Evolutionary conservation across 2,329 filamentous ascomycete genomes (phyloP).

Genomic region (Diaporthe caulivora): DNA sequence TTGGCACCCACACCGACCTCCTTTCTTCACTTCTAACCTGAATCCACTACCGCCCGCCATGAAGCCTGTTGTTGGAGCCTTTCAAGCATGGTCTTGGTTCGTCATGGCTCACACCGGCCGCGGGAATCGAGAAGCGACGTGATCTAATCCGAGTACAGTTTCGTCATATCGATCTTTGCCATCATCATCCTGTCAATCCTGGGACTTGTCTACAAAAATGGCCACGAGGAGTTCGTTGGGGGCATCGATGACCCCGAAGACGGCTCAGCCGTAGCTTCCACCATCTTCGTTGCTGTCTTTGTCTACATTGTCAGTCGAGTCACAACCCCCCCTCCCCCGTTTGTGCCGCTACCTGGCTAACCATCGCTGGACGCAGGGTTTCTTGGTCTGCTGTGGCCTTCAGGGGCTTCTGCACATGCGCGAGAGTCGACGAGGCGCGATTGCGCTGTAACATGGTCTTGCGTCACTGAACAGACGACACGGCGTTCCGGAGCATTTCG

Average conservation of each 20-base stretch:
- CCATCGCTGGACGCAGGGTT: constrained; percentile 67
- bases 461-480: constrained; percentile 35
- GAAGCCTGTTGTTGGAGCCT: constrained; percentile 93
- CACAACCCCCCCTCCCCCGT: background rate
- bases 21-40: background rate
- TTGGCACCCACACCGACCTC: background rate
- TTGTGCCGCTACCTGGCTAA: background rate
- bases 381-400: constrained; percentile 91
- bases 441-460: constrained; percentile 69
- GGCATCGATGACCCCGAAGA: constrained; percentile 78
- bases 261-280: constrained; percentile 82
- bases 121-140: background rate
- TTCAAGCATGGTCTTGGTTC: constrained; percentile 97
- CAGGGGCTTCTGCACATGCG: constrained; percentile 89
- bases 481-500: constrained; percentile 34
- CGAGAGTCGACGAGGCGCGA: constrained; percentile 85
- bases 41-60: constrained; percentile 64
- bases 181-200: constrained; percentile 74
- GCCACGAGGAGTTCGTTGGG: constrained; percentile 88
- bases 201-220: constrained; percentile 79
- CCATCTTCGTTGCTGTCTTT: constrained; percentile 88
- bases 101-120: constrained; percentile 46
- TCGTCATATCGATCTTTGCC: constrained; percentile 75
- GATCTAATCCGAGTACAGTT: constrained; percentile 63
- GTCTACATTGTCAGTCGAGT: constrained; percentile 83